phyloP scores from a whole-genome alignment of 2,329 filamentous ascomycete species.

The Venturia carpophila region DNA sequence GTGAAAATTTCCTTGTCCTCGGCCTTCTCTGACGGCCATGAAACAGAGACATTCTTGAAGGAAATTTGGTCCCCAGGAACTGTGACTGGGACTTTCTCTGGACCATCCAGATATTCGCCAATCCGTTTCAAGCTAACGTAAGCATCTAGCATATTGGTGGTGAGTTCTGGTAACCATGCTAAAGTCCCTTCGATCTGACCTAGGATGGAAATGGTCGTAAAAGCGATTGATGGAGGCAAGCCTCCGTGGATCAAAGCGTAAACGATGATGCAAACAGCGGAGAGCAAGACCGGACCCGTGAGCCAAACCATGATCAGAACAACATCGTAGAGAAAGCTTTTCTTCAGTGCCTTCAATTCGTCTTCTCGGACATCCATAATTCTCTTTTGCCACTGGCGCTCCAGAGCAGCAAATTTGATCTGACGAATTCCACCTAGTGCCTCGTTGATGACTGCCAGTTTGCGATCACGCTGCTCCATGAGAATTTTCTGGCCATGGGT shows the following conservation, averaged over 20 bases:
- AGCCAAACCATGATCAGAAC: conserved; percentile 43
- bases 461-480: conserved; percentile 69
- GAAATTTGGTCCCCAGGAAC: conserved; percentile 51
- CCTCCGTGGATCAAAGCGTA: conserved; percentile 58
- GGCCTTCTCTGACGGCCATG: conserved; percentile 62
- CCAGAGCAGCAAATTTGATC: conserved; percentile 75
- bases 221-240: conserved; percentile 65
- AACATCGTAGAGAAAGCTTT: conserved; percentile 56
- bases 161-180: conserved; percentile 63
- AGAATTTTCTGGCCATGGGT: conserved; percentile 54
- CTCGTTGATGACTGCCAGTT: conserved; percentile 68
- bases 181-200: conserved; percentile 59
- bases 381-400: conserved; percentile 65
- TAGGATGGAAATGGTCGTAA: conserved; percentile 70
- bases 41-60: conserved; percentile 60
- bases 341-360: conserved; percentile 61
- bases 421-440: conserved; percentile 72
- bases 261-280: conserved; percentile 60
- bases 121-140: conserved; percentile 66
- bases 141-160: conserved; percentile 62
- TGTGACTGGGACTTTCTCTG: conserved; percentile 53
- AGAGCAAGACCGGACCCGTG: conserved; percentile 63
- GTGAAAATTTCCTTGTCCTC: conserved; percentile 55
- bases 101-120: conserved; percentile 59
- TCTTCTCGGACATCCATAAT: conserved; percentile 57